Base-by-base conservation (phyloP, 2,329 filamentous ascomycete species). In the Calonectria ilicicola region DNA sequence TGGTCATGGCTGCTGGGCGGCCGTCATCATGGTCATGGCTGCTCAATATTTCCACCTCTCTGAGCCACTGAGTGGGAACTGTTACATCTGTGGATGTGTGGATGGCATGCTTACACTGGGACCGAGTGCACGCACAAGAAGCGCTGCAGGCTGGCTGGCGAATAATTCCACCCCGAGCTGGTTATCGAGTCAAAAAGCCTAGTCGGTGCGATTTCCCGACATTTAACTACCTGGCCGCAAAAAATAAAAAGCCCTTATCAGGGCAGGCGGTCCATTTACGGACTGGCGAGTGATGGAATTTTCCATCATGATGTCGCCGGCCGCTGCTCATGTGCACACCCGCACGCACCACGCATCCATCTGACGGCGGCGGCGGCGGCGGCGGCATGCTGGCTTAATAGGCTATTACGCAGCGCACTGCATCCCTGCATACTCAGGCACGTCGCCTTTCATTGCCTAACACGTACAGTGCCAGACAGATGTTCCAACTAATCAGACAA, bases 1-100 rank as follows among this genome's bases (percentile, higher is more conserved):
- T 47, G 44, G 44, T 47, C 44, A 47, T 47, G 72, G 67, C 74
- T 73, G 73, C 44, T 75, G 63, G 72, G 47, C 58, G 56, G 72
- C 44, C 47, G 58, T 47, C 44, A 21, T 42, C 38, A 62, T 73
- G 64, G 75, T 75, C 70, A 76, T 75, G 60, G 68, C 69, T 65
- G 44, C 65, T 64, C 40, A 32, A 63, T 21, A 29, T n/a, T 44
- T 26, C 38, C 38, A 19, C 58, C 35, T 47, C 44, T 47, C 44
- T 47, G 44, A 47, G 44, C 44, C 44, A 47, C 44, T 14, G 44
- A 47, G 44, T 47, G 44, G 44, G 44, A 47, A 47, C 44, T 62
- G 56, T 44, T 63, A 44, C 40, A 32, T 63, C 35, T 27, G 38
- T 19, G 23, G 51, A 35, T 32, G 27, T 62, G 35, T 62, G 56